Percentiles rank a stretch among this genome's conserved stretches.
These are phyloP conservation scores for Pythium rishiriense DNA, from an alignment of 352 stramenopile species.

Conservation along the genomic window DNA sequence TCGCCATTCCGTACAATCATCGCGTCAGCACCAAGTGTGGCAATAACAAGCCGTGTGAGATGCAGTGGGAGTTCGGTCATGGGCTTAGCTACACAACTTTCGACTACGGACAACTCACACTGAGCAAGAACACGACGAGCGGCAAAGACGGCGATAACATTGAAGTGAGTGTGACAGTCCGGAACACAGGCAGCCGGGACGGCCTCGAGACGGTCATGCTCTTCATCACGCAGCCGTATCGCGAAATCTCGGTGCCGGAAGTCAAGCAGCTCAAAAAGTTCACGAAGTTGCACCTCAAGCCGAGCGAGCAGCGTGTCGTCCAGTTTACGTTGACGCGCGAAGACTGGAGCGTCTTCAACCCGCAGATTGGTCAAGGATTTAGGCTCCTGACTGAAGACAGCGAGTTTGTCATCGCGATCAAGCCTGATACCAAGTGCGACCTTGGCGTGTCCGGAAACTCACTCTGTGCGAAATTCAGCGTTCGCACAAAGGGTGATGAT, in stretches of 20 bases:
- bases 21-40: constrained; percentile 30
- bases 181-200: constrained; percentile 24
- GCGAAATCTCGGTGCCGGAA: constrained; percentile 66
- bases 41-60: constrained; percentile 31
- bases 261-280: constrained; percentile 86
- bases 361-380: constrained; percentile 57
- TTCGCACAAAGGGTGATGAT: neutral
- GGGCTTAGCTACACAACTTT: constrained; percentile 79
- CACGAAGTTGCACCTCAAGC: constrained; percentile 51
- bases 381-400: constrained; percentile 45
- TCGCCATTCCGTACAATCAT: constrained; percentile 46
- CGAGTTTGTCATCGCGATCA: constrained; percentile 58
- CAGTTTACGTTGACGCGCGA: constrained; percentile 25
- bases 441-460: constrained; percentile 18
- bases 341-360: constrained; percentile 50
- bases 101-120: constrained; percentile 40
- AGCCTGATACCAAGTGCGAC: constrained; percentile 52
- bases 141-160: constrained; percentile 22
- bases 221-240: constrained; percentile 32
- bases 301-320: constrained; percentile 19
- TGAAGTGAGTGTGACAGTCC: constrained; percentile 36
- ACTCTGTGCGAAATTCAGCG: constrained; percentile 41
- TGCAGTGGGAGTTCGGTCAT: constrained; percentile 78
- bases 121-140: constrained; percentile 35
- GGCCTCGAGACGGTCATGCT: constrained; percentile 39